phyloP scores from a whole-genome alignment of 2,329 filamentous ascomycete genomes.

The Aspergillus fischeri region DNA sequence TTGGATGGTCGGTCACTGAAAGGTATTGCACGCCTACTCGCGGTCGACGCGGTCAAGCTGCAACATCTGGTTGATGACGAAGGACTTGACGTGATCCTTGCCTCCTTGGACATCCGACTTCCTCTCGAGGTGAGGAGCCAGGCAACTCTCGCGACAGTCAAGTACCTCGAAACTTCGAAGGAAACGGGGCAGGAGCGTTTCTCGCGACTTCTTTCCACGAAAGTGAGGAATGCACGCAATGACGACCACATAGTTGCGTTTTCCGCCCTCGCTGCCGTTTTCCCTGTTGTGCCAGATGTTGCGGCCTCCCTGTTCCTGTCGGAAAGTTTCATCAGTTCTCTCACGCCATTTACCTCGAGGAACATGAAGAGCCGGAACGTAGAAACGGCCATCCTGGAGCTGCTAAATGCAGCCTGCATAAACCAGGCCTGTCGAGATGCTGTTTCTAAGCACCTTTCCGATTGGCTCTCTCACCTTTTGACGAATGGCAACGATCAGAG shows the following conservation, averaged over 20 bases:
- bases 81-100: constrained; percentile 78
- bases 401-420: constrained; percentile 89
- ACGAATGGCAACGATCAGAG: constrained; percentile 61
- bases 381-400: constrained; percentile 78
- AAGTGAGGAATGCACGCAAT: constrained; percentile 69
- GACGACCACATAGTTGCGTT: constrained; percentile 90
- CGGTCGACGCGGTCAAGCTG: constrained; percentile 50
- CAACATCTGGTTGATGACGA: constrained; percentile 57
- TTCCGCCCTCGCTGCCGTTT: constrained; percentile 83
- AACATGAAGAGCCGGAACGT: constrained; percentile 82
- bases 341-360: constrained; percentile 71
- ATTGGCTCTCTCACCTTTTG: constrained; percentile 83
- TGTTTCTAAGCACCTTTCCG: constrained; percentile 75
- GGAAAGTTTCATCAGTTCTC: constrained; percentile 75
- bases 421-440: constrained; percentile 76
- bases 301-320: constrained; percentile 78
- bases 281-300: constrained; percentile 75
- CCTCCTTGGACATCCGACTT: constrained; percentile 79
- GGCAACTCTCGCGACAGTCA: constrained; percentile 75
- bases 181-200: constrained; percentile 68
- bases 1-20: constrained; percentile 58
- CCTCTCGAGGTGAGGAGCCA: constrained; percentile 70
- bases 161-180: constrained; percentile 73
- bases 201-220: constrained; percentile 67
- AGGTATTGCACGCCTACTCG: constrained; percentile 56